Percentiles rank a stretch among this genome's conserved stretches.
phyloP scores from a whole-genome alignment of 352 stramenopile genomes.

The Phytophthora macrochlamydospora region DNA sequence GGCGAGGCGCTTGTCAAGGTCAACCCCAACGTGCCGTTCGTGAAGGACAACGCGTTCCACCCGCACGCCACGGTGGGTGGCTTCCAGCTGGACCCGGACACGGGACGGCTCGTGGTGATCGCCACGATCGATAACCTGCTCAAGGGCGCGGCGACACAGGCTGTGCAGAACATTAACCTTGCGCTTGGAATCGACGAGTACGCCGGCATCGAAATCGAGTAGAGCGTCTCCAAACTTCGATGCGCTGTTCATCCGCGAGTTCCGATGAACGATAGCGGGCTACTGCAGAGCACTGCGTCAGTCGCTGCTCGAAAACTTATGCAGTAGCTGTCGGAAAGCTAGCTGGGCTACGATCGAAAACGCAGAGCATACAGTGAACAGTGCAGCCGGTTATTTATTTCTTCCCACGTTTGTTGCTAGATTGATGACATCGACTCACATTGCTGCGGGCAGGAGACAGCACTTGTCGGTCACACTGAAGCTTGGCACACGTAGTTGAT shows the following conservation, averaged over 20 bases:
- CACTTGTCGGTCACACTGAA: not conserved
- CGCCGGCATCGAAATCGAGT: constrained; percentile 58
- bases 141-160: constrained; percentile 93
- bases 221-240: constrained; percentile 20
- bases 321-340: not conserved
- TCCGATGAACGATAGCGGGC: too few relatives aligned
- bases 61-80: constrained; percentile 85
- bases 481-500: not conserved
- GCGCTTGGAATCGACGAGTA: constrained; percentile 91
- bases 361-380: not conserved
- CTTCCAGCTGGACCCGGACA: constrained; percentile 89
- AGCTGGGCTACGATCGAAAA: not conserved
- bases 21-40: constrained; percentile 60
- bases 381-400: constrained; percentile 1
- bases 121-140: constrained; percentile 94
- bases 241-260: constrained; percentile 1
- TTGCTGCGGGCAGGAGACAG: not conserved
- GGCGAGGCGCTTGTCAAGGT: constrained; percentile 89
- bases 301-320: too few relatives aligned
- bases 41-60: constrained; percentile 77
- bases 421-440: not conserved
- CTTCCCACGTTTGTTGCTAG: not conserved
- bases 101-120: constrained; percentile 87
- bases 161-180: constrained; percentile 96
- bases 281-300: too few relatives aligned